Evolutionary conservation across 1,139 yeast species (phyloP).

Genomic region (Debaryomyces psychrophilus): DNA sequence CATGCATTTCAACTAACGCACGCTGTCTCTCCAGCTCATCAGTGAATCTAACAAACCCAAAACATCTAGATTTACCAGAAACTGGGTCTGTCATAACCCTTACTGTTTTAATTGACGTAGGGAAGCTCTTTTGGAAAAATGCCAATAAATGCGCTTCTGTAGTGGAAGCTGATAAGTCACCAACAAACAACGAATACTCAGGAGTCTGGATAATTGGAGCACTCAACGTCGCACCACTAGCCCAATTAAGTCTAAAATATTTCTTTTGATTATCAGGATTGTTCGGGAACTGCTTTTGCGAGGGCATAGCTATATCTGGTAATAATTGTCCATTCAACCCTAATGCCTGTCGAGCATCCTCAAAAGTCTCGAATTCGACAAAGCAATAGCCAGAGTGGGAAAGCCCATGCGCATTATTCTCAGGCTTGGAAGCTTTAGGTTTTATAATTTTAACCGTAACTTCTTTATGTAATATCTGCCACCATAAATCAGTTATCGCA

Average conservation of each 20-base stretch:
- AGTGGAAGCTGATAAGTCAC: conserved; percentile 73
- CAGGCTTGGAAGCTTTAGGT: conserved; percentile 39
- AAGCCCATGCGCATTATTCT: conserved; percentile 30
- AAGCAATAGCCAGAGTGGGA: conserved; percentile 77
- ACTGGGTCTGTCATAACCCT: conserved; percentile 77
- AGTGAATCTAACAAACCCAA: conserved; percentile 73
- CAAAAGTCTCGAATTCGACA: conserved; percentile 63
- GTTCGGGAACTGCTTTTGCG: conserved; percentile 45
- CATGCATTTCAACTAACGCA: conserved; percentile 73
- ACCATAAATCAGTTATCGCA: conserved; percentile 63
- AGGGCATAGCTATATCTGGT: conserved; percentile 57
- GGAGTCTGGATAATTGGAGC: conserved; percentile 54
- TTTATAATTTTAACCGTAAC: conserved; percentile 57
- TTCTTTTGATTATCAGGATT: conserved; percentile 60
- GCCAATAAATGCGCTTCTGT: conserved; percentile 71
- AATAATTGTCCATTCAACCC: conserved; percentile 65
- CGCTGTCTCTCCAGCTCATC: conserved; percentile 65
- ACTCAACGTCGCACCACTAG: conserved; percentile 63
- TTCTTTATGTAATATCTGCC: conserved; percentile 43
- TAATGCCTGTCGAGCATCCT: conserved; percentile 68
- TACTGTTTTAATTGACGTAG: conserved; percentile 64
- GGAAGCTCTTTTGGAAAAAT: conserved; percentile 63
- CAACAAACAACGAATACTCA: conserved; percentile 73
- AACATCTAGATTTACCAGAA: conserved; percentile 73
- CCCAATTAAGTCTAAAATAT: conserved; percentile 73